Evolutionary conservation across 225 moss, liverwort and hornwort genomes (phyloP).

Genomic region (Bryoerythrophyllum caledonicum): DNA sequence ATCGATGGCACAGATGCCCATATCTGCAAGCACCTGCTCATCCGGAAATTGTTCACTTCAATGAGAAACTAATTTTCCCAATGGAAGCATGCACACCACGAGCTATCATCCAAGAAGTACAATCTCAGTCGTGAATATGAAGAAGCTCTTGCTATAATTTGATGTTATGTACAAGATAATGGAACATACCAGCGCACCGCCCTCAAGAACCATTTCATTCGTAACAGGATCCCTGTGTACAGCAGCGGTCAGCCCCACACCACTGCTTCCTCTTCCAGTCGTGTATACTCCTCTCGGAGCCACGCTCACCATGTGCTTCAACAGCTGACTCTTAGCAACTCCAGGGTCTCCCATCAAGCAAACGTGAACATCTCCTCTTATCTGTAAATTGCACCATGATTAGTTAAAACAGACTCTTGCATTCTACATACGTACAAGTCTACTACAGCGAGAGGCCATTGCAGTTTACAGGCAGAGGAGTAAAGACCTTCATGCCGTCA

Average conservation of each 20-base stretch:
- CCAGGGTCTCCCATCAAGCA: constrained; percentile 99
- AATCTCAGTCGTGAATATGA: neutral
- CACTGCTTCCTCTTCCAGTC: constrained; percentile 94
- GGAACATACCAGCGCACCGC: constrained; percentile 83
- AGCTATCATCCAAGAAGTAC: neutral
- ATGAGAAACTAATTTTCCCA: neutral
- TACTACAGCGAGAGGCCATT: neutral
- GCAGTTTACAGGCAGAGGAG: constrained; percentile 14
- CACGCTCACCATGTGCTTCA: constrained; percentile 92
- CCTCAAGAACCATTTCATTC: constrained; percentile 95
- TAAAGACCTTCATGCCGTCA: constrained; percentile 90
- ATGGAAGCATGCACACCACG: neutral
- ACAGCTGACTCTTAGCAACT: constrained; percentile 94
- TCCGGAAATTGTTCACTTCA: constrained; percentile 12
- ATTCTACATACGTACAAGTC: neutral
- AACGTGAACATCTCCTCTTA: constrained; percentile 91
- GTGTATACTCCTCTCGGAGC: constrained; percentile 93
- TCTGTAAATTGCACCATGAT: constrained; percentile 43
- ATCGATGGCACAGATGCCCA: constrained; percentile 97
- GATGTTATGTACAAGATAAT: neutral
- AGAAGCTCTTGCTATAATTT: neutral
- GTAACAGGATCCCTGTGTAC: constrained; percentile 89
- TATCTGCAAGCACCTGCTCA: constrained; percentile 86
- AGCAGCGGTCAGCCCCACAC: constrained; percentile 93
- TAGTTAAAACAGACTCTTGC: neutral